A percentile compares a stretch with the other conserved stretches of the same genome.
Conservation (phyloP, 495 filamentous ascomycete species). For the Parathielavia appendiculata region DNA sequence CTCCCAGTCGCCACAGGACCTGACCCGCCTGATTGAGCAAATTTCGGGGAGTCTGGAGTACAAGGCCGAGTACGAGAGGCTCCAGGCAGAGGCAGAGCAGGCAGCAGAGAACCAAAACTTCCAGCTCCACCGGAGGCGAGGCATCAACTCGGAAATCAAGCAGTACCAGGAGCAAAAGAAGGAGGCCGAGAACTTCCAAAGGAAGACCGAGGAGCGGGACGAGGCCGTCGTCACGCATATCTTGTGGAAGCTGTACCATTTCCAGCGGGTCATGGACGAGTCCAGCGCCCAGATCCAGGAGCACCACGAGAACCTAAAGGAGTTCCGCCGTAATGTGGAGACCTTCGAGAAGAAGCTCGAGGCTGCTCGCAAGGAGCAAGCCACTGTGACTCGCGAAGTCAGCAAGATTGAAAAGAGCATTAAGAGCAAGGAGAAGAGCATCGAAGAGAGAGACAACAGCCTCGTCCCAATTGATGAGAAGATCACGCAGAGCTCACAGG, state of each 20-base stretch:
- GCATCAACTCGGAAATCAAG: conserved; percentile 96
- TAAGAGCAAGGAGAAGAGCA: conserved; percentile 77
- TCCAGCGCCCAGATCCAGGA: conserved; percentile 87
- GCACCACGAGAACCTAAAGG: conserved; percentile 94
- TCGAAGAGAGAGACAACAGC: conserved; percentile 78
- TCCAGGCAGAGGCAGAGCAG: conserved; percentile 79
- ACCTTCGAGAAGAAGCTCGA: conserved; percentile 79
- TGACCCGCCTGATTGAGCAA: conserved; percentile 95
- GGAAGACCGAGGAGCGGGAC: conserved; percentile 83
- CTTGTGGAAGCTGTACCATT: conserved; percentile 94
- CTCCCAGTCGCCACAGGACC: conserved; percentile 82
- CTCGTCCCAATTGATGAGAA: conserved; percentile 91
- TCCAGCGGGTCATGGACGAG: conserved; percentile 86
- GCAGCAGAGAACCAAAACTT: conserved; percentile 82
- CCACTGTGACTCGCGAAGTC: conserved; percentile 72
- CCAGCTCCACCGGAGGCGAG: conserved; percentile 80
- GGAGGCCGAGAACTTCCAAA: conserved; percentile 86
- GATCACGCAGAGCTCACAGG: conserved; percentile 70
- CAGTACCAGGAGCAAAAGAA: conserved; percentile 96
- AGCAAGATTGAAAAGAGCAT: conserved; percentile 76
- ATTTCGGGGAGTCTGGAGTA: conserved; percentile 95
- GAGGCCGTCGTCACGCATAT: conserved; percentile 91
- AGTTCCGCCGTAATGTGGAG: conserved; percentile 81
- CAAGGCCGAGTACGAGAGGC: conserved; percentile 87
- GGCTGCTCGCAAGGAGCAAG: conserved; percentile 79